Percentiles rank a stretch among this genome's conserved stretches.
phyloP scores from a whole-genome alignment of 2,329 filamentous ascomycete genomes.

The Alternaria solani region DNA sequence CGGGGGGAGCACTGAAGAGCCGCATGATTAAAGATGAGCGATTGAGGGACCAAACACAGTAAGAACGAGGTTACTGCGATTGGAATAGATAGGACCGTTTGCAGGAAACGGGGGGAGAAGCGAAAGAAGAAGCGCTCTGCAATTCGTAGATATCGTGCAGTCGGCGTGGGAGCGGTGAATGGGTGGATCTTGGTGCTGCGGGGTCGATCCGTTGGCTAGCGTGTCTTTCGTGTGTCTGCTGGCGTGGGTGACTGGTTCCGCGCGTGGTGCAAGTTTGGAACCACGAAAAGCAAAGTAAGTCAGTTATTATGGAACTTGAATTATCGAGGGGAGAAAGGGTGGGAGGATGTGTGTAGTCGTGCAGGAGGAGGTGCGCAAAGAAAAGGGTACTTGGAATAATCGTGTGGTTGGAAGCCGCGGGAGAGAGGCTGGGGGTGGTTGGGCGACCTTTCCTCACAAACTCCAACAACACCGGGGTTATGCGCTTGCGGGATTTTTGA shows the following conservation, averaged over 20 bases:
- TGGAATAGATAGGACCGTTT: constrained; percentile 13
- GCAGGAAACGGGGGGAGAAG: constrained; percentile 13
- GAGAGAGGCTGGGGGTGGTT: constrained; percentile 25
- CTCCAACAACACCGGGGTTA: constrained; percentile 10
- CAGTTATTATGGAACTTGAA: constrained; percentile 13
- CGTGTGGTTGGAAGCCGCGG: constrained; percentile 34
- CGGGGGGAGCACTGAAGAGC: constrained; percentile 72
- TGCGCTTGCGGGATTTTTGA: constrained; percentile 14
- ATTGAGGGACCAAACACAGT: constrained; percentile 16
- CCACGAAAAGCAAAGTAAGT: constrained; percentile 10
- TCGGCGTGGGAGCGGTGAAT: constrained; percentile 26
- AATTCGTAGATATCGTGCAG: constrained; percentile 7
- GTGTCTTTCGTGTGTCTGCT: constrained; percentile 12
- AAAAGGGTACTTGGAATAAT: constrained; percentile 45
- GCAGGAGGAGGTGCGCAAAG: constrained; percentile 31
- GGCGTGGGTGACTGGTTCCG: constrained; percentile 7
- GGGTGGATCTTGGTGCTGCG: constrained; percentile 19
- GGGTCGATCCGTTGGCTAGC: constrained; percentile 27
- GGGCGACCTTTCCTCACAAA: constrained; percentile 13
- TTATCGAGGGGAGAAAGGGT: background rate
- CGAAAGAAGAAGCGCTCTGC: constrained; percentile 6
- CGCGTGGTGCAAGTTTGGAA: constrained; percentile 2
- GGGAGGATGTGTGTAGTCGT: constrained; percentile 22
- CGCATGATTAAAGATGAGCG: constrained; percentile 33
- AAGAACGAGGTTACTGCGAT: constrained; percentile 11